Evolutionary conservation across 495 filamentous ascomycete genomes (phyloP), one percentile per base, ranked within the genome.

Genomic region (Penicillium paxilli): DNA sequence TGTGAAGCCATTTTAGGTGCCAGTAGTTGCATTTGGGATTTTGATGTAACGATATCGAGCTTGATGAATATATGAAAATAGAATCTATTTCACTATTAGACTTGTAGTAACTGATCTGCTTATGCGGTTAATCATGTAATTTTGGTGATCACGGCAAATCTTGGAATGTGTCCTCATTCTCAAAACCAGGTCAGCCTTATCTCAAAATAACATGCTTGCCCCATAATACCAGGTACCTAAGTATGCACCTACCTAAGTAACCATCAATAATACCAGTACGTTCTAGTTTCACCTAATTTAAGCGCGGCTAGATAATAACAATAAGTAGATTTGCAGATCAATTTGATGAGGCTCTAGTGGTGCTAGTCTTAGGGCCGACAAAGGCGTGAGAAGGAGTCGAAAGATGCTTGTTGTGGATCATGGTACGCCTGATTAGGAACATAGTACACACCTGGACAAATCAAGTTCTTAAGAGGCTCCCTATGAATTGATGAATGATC

Each of bases 1-100:
- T 35, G 80, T 82, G 22, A 79, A 75, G 63, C 75, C 68, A 38
- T 77, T 74, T 38, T 79, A 63, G 55, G 23, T 5, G n/a, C 20
- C n/a, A n/a, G n/a, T n/a, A n/a, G n/a, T n/a, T 33, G n/a, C 19
- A 37, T 51, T 23, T 41, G 23, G 17, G 38, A 17, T 25, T 46
- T 46, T 2, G 16, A 16, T 57, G 33, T 57, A 44, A 48, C 28
- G 49, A 52, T 52, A 52, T 22, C 40, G 21, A 10, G 17, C 20
- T 42, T 42, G 40, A 42, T 42, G 40, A 42, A 12, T 21, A 42
- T 42, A 42, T 42, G 40, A 42, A 42, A 42, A 42, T 42, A 42
- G 40, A 42, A 17, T 9, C n/a, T 14, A 38, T 38, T 38, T 38
- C 3, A 7, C n/a, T n/a, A 19, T 19, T 8, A 38, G 16, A 4